Evolutionary conservation across 306 rosid genomes (phyloP), one percentile per base, ranked within the genome.

Genomic region (Crotalaria pallida): DNA sequence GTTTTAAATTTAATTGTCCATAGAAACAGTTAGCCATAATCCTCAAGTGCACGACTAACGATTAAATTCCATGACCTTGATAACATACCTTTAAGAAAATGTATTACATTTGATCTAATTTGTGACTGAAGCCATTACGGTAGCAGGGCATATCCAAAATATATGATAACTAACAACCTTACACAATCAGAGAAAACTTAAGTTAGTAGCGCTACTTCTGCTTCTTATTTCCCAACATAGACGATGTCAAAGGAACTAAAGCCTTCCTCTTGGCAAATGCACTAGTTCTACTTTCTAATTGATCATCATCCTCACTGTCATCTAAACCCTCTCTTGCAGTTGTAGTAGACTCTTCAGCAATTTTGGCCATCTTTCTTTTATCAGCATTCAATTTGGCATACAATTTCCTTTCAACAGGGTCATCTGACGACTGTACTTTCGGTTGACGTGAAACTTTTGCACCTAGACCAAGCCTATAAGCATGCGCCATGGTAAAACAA

Each of bases 401-500:
- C 72, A 93, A 67, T 81, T 81, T 90, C 60, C 81, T 77, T 58
- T 84, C 97, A n/a, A 88, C 76, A 6, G 98, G 94, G 69, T 88
- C 90, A 64, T 85, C 64, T 16, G 86, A 81, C 10, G 84, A 94
- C 58, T 75, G 85, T 58, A 71, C 43, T 34, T 81, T 87, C 66
- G 86, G 49, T n/a, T 85, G 81, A 27, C 92, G 84, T 13, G 84
- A 18, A 73, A 88, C 79, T 80, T 77, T 88, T 58, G 97, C 97
- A 53, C 98, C 98, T 44, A 93, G 82, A 31, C 97, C 98, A 76
- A 87, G 98, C 86, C 98, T 90, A 44, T 48, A 80, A 31, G 58
- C 58, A 53, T 21, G 17, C 19, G 52, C 22, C 4, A 67, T 33
- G 11, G 23, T 44, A 51, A 34, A 68, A 50, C 10, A 68, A 50